Evolutionary conservation across 441 rosid species (phyloP).

Genomic region (Croton setiger): DNA sequence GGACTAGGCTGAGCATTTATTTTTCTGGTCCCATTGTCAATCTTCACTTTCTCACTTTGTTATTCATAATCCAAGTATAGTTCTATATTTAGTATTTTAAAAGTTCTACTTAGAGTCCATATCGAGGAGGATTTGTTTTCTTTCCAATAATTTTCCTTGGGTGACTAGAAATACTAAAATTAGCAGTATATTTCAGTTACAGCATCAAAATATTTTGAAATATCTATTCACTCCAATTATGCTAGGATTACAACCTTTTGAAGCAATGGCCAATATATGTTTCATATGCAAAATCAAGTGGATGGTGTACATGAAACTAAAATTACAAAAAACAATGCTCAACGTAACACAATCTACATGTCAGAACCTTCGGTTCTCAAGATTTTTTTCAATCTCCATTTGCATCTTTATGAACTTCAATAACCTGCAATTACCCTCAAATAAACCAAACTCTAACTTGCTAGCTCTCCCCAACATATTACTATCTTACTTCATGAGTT

Average conservation of each 20-base stretch:
- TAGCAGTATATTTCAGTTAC: background rate
- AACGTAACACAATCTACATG: background rate
- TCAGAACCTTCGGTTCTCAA: background rate
- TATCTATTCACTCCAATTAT: background rate
- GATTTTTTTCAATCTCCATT: background rate
- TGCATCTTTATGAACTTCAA: background rate
- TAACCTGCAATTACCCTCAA: background rate
- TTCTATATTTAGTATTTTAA: background rate
- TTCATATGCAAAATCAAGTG: background rate
- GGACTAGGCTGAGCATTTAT: background rate
- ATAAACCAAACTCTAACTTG: background rate
- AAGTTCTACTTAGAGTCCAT: background rate
- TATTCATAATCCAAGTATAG: background rate
- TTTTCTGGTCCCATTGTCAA: background rate
- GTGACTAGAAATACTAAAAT: background rate
- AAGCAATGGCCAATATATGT: background rate
- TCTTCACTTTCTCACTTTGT: background rate
- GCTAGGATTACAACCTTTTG: background rate
- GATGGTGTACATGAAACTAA: background rate
- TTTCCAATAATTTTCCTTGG: background rate
- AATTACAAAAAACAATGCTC: background rate
- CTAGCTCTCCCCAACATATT: background rate
- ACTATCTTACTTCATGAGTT: background rate
- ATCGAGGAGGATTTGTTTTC: background rate
- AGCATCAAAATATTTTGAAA: background rate